These are phyloP conservation scores for Athelia sp. DNA, from an alignment of 1,284 basidiomycete species.

Conservation along the genomic window DNA sequence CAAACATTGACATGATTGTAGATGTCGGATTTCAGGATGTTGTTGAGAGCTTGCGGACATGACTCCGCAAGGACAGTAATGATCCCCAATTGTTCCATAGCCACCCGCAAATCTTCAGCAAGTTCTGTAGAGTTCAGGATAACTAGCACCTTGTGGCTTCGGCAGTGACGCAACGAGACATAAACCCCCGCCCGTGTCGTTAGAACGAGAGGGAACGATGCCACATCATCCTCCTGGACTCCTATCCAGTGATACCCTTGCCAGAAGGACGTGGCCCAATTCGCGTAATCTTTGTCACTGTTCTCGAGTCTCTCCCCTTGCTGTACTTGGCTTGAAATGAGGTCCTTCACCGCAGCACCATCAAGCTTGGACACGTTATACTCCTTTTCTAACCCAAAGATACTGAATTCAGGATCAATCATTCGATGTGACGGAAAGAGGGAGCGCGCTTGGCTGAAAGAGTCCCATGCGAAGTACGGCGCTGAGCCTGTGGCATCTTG, in stretches of 20 bases:
- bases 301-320: constrained; percentile 3
- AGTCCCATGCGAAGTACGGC: constrained; percentile 17
- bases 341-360: constrained; percentile 11
- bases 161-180: too few species aligned
- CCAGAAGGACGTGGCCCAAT: constrained; percentile 23
- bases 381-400: constrained; percentile 9
- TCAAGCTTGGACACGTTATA: constrained; percentile 21
- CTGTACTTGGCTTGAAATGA: constrained; percentile 16
- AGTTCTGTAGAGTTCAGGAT: too few species aligned
- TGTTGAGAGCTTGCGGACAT: constrained; percentile 1
- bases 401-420: constrained; percentile 17
- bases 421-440: constrained; percentile 20
- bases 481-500: constrained; percentile 4
- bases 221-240: constrained; percentile 7
- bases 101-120: too few species aligned
- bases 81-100: too few species aligned
- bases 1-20: background rate
- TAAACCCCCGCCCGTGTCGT: constrained; percentile 7
- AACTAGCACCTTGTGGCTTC: too few species aligned
- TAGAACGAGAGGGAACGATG: constrained; percentile 22
- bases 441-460: constrained; percentile 3
- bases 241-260: constrained; percentile 10
- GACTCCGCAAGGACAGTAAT: too few species aligned
- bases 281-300: constrained; percentile 4
- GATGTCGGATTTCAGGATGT: constrained; percentile 1